Evolutionary conservation across 768 basidiomycete genomes (phyloP), one percentile per base, ranked within the genome.

Genomic region (Mycena leptocephala): DNA sequence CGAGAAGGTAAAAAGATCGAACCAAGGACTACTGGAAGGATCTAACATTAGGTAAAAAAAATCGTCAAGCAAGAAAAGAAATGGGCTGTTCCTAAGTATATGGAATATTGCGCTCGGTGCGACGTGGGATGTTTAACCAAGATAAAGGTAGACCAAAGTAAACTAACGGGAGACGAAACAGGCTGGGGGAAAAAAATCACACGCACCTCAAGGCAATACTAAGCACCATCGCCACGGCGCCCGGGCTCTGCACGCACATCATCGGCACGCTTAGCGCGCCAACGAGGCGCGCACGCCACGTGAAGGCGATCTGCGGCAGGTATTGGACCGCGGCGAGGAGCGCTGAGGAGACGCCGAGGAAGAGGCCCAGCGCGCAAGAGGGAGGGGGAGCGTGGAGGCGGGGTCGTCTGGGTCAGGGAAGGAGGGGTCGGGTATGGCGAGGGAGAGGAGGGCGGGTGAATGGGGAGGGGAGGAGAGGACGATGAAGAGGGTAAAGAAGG

Each of bases 231-330:
- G 96, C 82, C 4, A 95, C 86, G 1, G 95, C 94, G 5, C 97
- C 97, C 4, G 97, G 97, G 16, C 92, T 96, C 84, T 99, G 98
- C 20, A 99, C 95, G 61, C 92, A 86, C 98, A 99, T 99, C 93
- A 96, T 99, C 1, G 95, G 94, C 71, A 99, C 95, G 81, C 96
- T 97, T 20, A 99, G 87, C 0, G 97, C 96, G 3, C 98, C 98
- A 11, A 99, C 97, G 16, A 98, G 90, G 80, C 93, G 94, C 35
- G 90, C 84, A 5, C 86, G 87, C 79, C 94, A 98, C 1, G 97
- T 99, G 75, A 94, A 92, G 16, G 91, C 78, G 30, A 99, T 87
- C 83, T 98, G 97, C 0, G 98, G 97, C 0, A 93, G 89, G 75
- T 99, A 99, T 84, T 99, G 97, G 7, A 95, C 85, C 5, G 92